Base-by-base conservation (phyloP, 2,329 filamentous ascomycete genomes). In the Onygenales sp. region DNA sequence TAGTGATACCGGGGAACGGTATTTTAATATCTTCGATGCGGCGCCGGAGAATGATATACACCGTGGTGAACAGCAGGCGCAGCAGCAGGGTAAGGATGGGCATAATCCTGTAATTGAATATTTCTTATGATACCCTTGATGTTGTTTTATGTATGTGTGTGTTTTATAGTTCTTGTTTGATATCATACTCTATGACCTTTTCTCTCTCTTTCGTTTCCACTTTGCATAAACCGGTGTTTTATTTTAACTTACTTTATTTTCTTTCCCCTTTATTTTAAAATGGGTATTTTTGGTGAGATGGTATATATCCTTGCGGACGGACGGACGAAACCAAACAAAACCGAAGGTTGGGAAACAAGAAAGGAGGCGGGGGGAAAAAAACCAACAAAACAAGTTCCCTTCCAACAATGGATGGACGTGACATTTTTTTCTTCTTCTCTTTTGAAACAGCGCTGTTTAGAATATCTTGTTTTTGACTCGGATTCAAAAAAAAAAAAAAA, bases 21-120 rank as follows among this genome's bases (percentile, higher is more conserved):
- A 88, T 71, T 98, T 97, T 77, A 98, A 98, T 67, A 91, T 97
- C 27, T 98, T 98, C 69, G 89, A 94, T 53, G 93, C 93, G 3
- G 92, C 93, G 32, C 93, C 93, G 2, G 93, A 98, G 70, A 73
- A 60, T 50, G 92, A 97, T 67, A 74, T 85, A 61, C 87, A 94
- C 67, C 87, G 95, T 51, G 72, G 74, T 65, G 90, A 96, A 66
- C 80, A 87, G 64, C 88, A 93, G 69, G 81, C 85, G 56, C 80
- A 83, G 65, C 72, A 74, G 56, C 78, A 82, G 61, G 74, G 72
- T 53, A 81, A 83, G 56, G 79, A 81, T 62, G 88, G 93, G 54
- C 90, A 90, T 71, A 80, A 79, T 62, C 81, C 82, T 55, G 78
- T 83, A 59, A 79, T 83, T 61, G 83, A 86, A 65, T 86, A 86